phyloP scores from a whole-genome alignment of 2,329 filamentous ascomycete species.

The Grosmannia penicillata region DNA sequence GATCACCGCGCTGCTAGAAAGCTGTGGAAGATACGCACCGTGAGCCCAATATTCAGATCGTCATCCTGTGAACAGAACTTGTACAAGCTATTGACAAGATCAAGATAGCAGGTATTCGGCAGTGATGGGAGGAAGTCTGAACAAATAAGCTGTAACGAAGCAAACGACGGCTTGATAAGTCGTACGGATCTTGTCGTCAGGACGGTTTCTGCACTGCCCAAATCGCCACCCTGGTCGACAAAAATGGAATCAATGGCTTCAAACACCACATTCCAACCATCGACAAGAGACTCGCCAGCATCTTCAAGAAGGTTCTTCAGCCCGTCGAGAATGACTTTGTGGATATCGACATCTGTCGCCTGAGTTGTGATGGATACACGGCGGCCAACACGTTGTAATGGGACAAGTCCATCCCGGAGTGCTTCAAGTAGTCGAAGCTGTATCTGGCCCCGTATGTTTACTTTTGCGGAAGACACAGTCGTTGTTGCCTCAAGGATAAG shows the following conservation, averaged over 20 bases:
- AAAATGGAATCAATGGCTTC: slow-evolving; percentile 77
- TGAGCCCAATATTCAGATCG: slow-evolving; percentile 89
- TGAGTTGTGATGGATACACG: slow-evolving; percentile 41
- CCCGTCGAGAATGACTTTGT: slow-evolving; percentile 64
- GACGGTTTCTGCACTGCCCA: slow-evolving; percentile 14
- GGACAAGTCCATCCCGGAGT: slow-evolving; percentile 43
- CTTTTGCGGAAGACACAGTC: slow-evolving; percentile 35
- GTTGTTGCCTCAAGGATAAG: slow-evolving; percentile 43
- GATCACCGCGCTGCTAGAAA: not conserved
- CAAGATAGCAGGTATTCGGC: slow-evolving; percentile 55
- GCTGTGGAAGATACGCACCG: slow-evolving; percentile 36
- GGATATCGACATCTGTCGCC: slow-evolving; percentile 60
- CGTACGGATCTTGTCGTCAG: slow-evolving; percentile 49
- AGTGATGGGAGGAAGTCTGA: slow-evolving; percentile 78
- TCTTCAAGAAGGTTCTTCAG: slow-evolving; percentile 74
- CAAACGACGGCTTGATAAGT: slow-evolving; percentile 75
- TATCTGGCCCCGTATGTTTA: slow-evolving; percentile 40
- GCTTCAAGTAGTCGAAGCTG: slow-evolving; percentile 60
- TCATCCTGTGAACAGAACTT: slow-evolving; percentile 81
- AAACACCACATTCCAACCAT: slow-evolving; percentile 77
- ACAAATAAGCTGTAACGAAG: slow-evolving; percentile 79
- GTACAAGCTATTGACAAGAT: slow-evolving; percentile 74
- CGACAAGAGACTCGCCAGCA: slow-evolving; percentile 68
- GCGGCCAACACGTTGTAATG: slow-evolving; percentile 39
- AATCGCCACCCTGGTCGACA: slow-evolving; percentile 22